These are phyloP conservation scores for Exobasidium cylindrosporum DNA, from an alignment of 1,284 basidiomycete species.

Conservation along the genomic window DNA sequence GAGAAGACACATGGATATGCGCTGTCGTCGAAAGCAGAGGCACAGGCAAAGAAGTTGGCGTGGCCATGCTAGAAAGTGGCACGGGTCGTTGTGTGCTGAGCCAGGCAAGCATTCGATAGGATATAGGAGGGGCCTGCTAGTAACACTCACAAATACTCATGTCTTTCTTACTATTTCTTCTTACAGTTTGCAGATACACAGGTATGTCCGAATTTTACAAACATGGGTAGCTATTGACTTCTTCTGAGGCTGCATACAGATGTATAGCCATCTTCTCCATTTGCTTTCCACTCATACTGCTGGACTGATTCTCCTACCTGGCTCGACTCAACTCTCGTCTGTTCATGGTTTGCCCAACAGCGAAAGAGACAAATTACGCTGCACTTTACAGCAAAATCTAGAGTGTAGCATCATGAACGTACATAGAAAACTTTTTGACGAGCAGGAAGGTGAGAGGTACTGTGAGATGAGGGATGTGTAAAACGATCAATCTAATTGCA, in stretches of 20 bases:
- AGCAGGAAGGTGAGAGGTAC: not conserved
- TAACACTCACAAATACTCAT: no score
- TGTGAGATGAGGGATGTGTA: no score
- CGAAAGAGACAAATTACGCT: not conserved
- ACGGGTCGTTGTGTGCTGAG: constrained; percentile 62
- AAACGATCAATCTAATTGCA: no score
- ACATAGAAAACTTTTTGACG: not conserved
- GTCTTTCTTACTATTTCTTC: constrained; percentile 55
- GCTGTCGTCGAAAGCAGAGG: constrained; percentile 55
- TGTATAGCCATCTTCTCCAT: constrained; percentile 60
- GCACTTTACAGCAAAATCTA: not conserved
- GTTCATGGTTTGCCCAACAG: not conserved
- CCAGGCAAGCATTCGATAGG: not conserved
- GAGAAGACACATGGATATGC: constrained; percentile 18
- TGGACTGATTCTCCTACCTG: not conserved
- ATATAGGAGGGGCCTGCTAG: no score
- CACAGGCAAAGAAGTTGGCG: constrained; percentile 74
- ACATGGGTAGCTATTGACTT: no score
- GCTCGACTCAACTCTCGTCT: not conserved
- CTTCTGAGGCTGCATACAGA: no score
- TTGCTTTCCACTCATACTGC: not conserved
- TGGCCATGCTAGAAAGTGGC: constrained; percentile 76
- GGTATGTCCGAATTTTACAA: no score
- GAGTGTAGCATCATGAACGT: not conserved
- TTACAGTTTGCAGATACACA: constrained; percentile 56